Percentiles rank a stretch among this genome's conserved stretches.
These are phyloP conservation scores for Pluteus cervinus DNA, from an alignment of 768 basidiomycete genomes.

Conservation along the genomic window DNA sequence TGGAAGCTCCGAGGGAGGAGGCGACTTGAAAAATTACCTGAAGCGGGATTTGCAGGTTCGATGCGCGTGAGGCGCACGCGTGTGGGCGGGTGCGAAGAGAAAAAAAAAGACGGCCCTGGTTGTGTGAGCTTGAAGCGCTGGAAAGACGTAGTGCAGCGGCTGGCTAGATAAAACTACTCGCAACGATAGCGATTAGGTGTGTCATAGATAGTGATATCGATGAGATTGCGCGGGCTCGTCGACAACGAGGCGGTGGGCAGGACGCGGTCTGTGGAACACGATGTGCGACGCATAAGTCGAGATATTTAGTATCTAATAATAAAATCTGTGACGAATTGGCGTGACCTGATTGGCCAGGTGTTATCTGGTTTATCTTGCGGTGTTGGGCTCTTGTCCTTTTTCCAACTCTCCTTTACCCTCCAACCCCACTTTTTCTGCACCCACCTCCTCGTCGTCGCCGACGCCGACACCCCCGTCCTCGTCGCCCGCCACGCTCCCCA, in stretches of 20 bases:
- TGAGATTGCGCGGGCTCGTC: background rate
- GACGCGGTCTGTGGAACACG: background rate
- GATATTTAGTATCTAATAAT: conserved; percentile 11
- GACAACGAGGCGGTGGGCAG: background rate
- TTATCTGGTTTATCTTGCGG: conserved; percentile 20
- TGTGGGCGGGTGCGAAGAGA: too few species aligned
- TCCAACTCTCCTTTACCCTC: conserved; percentile 8
- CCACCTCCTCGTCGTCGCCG: conserved; percentile 11
- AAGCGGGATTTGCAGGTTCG: too few species aligned
- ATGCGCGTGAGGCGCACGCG: too few species aligned
- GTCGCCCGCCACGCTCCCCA: background rate
- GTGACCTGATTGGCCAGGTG: conserved; percentile 27
- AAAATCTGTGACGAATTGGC: conserved; percentile 21
- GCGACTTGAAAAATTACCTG: too few species aligned
- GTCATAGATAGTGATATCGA: background rate
- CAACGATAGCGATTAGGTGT: too few species aligned
- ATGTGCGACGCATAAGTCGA: background rate
- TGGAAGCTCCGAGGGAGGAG: too few species aligned
- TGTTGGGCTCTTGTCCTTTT: conserved; percentile 13
- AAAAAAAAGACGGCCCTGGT: too few species aligned
- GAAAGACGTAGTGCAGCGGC: too few species aligned
- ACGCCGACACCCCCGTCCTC: conserved; percentile 5
- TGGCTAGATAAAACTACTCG: too few species aligned
- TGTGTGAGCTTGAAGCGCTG: too few species aligned
- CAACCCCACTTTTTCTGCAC: conserved; percentile 5